Conservation (phyloP, 805 yeast genomes). For the Metschnikowia kunwiensis region DNA sequence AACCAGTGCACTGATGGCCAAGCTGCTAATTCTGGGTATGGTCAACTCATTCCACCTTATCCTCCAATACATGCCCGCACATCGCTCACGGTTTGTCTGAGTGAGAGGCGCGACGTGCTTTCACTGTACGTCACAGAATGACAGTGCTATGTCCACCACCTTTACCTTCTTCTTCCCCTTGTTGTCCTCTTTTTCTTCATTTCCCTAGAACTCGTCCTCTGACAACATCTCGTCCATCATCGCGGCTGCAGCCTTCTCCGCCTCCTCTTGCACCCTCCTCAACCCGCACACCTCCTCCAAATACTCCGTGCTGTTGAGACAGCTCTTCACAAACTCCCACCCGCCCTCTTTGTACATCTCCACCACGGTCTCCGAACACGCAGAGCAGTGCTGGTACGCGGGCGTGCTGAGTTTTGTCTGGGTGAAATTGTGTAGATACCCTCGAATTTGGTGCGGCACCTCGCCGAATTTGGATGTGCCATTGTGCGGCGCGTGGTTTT, state of each 20-base stretch:
- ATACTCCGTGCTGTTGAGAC: constrained; percentile 62
- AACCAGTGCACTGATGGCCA: too few species aligned
- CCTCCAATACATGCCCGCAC: too few species aligned
- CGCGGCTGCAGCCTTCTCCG: constrained; percentile 49
- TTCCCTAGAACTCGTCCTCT: constrained; percentile 15
- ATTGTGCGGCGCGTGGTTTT: constrained; percentile 42
- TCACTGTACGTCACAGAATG: too few species aligned
- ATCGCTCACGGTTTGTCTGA: too few species aligned
- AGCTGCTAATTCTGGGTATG: too few species aligned
- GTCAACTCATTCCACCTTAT: too few species aligned
- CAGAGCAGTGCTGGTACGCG: constrained; percentile 78
- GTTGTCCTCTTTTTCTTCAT: too few species aligned
- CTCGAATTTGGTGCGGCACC: constrained; percentile 88
- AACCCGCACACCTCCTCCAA: constrained; percentile 82
- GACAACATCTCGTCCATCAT: constrained; percentile 24
- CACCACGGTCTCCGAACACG: constrained; percentile 67
- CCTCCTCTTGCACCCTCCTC: constrained; percentile 64
- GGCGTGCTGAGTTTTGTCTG: constrained; percentile 67
- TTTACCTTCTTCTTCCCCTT: too few species aligned
- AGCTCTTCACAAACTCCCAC: constrained; percentile 78
- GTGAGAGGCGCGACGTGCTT: too few species aligned
- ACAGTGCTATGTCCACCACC: too few species aligned
- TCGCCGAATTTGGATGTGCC: constrained; percentile 52
- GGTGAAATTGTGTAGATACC: constrained; percentile 67
- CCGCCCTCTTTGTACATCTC: constrained; percentile 49